Percentiles rank a stretch among this genome's conserved stretches.
Conservation (phyloP, 2,329 filamentous ascomycete genomes). For the Aspergillus eucalypticola region DNA sequence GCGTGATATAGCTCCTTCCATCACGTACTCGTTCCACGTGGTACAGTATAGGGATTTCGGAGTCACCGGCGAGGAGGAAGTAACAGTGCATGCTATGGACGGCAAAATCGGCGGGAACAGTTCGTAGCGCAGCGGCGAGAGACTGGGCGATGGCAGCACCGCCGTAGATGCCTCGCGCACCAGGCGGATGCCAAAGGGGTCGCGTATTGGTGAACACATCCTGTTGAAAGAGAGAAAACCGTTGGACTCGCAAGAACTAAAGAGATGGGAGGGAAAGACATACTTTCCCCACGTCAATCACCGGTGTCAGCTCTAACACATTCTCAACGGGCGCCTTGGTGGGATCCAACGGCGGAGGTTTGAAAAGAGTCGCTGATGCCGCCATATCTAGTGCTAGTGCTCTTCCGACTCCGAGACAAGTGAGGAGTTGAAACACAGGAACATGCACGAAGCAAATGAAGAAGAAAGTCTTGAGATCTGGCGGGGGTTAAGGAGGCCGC, state of each 20-base stretch:
- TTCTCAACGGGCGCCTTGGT: conserved; percentile 83
- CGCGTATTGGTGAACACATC: conserved; percentile 95
- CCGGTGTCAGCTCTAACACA: conserved; percentile 78
- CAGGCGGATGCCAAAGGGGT: conserved; percentile 86
- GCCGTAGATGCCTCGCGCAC: conserved; percentile 90
- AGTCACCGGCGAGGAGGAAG: conserved; percentile 88
- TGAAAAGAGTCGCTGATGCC: conserved; percentile 63
- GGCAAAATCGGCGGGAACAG: conserved; percentile 74
- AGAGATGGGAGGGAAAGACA: conserved; percentile 27
- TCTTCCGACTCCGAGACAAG: neutral
- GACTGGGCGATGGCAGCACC: conserved; percentile 91
- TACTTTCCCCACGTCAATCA: conserved; percentile 63
- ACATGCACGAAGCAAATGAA: neutral
- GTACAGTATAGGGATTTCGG: conserved; percentile 83
- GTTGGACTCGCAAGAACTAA: neutral
- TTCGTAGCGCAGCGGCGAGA: conserved; percentile 82
- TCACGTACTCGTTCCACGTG: conserved; percentile 93
- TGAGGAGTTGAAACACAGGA: neutral
- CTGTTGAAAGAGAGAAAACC: conserved; percentile 41
- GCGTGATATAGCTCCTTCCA: conserved; percentile 83
- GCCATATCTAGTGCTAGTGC: conserved; percentile 21
- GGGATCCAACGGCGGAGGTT: conserved; percentile 70
- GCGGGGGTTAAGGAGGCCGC: conserved; percentile 1
- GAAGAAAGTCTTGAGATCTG: neutral
- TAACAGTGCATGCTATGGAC: conserved; percentile 99